Conservation (phyloP, 805 yeast species). For the Kazachstania martiniae region DNA sequence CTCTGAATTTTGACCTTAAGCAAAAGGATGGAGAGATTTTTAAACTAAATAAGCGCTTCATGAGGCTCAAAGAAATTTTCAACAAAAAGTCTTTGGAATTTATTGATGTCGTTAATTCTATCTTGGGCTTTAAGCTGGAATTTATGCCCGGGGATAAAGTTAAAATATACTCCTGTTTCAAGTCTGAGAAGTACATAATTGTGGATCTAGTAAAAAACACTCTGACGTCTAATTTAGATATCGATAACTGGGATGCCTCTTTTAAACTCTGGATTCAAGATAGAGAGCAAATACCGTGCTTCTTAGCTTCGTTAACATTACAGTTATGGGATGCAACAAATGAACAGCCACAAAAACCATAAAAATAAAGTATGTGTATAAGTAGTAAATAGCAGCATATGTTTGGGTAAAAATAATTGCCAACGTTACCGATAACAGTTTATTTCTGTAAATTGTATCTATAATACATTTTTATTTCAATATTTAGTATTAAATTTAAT, state of each 20-base stretch:
- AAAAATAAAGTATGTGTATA: too few species aligned
- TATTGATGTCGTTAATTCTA: conserved; percentile 50
- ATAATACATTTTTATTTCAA: too few species aligned
- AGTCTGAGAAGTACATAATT: conserved; percentile 35
- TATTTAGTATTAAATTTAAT: too few species aligned
- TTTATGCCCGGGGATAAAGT: conserved; percentile 48
- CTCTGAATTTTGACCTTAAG: conserved; percentile 44
- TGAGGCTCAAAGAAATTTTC: conserved; percentile 45
- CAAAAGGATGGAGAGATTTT: conserved; percentile 37
- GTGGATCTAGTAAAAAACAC: conserved; percentile 48
- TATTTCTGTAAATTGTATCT: too few species aligned
- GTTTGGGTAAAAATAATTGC: too few species aligned
- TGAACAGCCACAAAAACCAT: neutral
- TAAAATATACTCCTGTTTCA: conserved; percentile 41
- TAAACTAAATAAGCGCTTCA: conserved; percentile 40
- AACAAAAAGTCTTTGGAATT: conserved; percentile 61
- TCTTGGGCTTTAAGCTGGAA: conserved; percentile 67
- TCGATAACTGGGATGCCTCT: conserved; percentile 37
- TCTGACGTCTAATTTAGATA: conserved; percentile 35
- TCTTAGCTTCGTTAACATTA: conserved; percentile 62
- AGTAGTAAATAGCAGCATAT: too few species aligned
- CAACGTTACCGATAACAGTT: too few species aligned
- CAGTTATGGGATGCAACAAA: conserved; percentile 42
- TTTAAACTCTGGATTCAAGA: conserved; percentile 58
- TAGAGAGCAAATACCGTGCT: conserved; percentile 62